Base-by-base conservation (phyloP, 495 filamentous ascomycete genomes). In the Talaromyces borbonicus region DNA sequence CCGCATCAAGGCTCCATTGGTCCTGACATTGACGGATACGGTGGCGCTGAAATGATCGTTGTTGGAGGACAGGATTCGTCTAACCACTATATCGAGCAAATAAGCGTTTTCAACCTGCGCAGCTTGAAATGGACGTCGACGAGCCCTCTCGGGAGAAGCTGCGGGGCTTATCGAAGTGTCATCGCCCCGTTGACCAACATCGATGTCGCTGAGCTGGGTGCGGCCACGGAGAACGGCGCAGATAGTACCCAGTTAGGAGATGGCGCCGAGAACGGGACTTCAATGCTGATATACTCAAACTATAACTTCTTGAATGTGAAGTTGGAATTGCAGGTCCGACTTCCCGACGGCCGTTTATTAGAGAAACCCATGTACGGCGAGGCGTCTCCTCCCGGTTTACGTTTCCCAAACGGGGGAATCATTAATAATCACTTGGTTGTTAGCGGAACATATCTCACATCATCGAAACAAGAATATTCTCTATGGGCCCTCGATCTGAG, bases 291-390 rank as follows among this genome's bases (percentile, higher is more conserved):
- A 24, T 98, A 98, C 60, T 97, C 92, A 31, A 98, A 98, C 56
- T 98, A 97, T 60, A 97, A 98, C 61, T 98, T 98, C 59, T 60
- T 97, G 29, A 89, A 97, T 50, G 92, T 97, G 49, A 97, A 95
- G 56, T 64, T 98, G 16, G 92, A 97, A 59, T 71, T 98, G 24
- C 93, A 97, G 56, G 77, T 98, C 35, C 79, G 92, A 43, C 59
- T 80, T 11, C 78, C 85, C 22, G 90, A 98, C 61, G 92, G 93
- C 36, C 81, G 81, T 7, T 66, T 98, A 50, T 73, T 77, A 3
- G 92, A 97, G 56, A 89, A 86, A 53, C 74, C 85, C 8, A 96
- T 98, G 90, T 79, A 80, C 37, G 87, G 86, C 18, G 74, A 78
- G 22, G 86, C 84, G 24, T 90, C 86, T 9, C 92, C 92, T 1